Evolutionary conservation across 257 asterid species (phyloP), one percentile per base, ranked within the genome.

Genomic region (Ocimum tenuiflorum): DNA sequence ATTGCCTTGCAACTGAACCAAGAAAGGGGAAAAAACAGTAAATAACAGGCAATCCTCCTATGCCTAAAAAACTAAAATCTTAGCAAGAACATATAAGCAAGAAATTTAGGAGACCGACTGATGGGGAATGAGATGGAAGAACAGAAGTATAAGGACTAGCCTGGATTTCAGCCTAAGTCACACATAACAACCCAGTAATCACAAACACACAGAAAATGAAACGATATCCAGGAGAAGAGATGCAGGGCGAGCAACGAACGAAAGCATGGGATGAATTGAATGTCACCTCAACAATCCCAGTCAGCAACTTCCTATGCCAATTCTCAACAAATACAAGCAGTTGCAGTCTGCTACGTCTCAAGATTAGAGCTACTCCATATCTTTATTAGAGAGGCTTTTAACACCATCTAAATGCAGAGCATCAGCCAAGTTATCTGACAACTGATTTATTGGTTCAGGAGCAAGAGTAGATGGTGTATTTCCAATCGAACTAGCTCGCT

Each of bases 361-460:
- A 72, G 53, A 64, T 71, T 29, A 57, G 29, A 36, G 47, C 76
- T 69, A 80, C 77, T 76, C 84, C 80, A 78, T 62, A 69, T 85
- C 82, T 47, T 82, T 69, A 75, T 77, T 74, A 39, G 95, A 76
- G 68, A 76, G 70, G 46, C 56, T 73, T 71, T 80, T 85, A 74
- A 73, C 80, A 67, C 84, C 85, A 46, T 88, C 95, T 75, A 94
- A 74, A 58, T 72, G 82, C 43, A 94, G 89, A 10, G 87, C 61
- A 20, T 79, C 95, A 0, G 85, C 91, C 68, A 94, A 73, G 66
- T 79, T 88, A 10, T 86, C 85, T 0, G 96, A 85, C 55, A 94
- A 81, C 54, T 90, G 91, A 79, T 85, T 88, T 65, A 94, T 72
- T 50, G 95, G 72, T 59, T 83, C 96, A 46, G 82, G 67, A 73